phyloP scores from a whole-genome alignment of 352 stramenopile genomes.

The Phytophthora podocarpi region DNA sequence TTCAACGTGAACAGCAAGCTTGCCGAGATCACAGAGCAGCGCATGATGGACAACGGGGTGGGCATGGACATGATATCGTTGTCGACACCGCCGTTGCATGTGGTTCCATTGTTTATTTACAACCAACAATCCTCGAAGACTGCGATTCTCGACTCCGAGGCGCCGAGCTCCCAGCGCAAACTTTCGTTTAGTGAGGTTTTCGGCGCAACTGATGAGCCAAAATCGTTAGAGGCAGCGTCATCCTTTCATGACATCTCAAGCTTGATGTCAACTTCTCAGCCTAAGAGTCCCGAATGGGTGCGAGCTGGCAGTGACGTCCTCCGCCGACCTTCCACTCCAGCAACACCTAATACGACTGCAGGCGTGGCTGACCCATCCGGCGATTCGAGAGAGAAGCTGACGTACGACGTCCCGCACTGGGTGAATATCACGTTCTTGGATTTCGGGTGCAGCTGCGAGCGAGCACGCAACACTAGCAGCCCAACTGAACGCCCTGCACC shows the following conservation, averaged over 20 bases:
- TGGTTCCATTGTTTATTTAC: conserved; percentile 98
- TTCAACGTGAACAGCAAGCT: conserved; percentile 95
- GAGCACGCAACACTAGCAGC: conserved; percentile 3
- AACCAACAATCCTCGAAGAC: conserved; percentile 6
- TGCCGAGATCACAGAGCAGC: conserved; percentile 96
- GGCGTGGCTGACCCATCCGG: not conserved
- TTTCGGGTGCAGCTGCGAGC: conserved; percentile 66
- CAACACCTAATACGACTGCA: not conserved
- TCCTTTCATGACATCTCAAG: conserved; percentile 16
- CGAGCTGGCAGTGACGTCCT: conserved; percentile 20
- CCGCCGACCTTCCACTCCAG: conserved; percentile 10
- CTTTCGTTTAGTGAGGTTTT: conserved; percentile 25
- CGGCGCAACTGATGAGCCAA: conserved; percentile 16
- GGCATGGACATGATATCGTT: conserved; percentile 98
- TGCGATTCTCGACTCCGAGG: not conserved
- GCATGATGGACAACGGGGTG: conserved; percentile 99
- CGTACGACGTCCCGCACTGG: conserved; percentile 96
- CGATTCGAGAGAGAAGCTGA: conserved; percentile 12
- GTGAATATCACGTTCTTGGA: conserved; percentile 91
- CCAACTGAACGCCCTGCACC: not conserved
- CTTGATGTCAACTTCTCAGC: conserved; percentile 23
- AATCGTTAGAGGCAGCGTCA: conserved; percentile 21
- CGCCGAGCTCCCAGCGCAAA: conserved; percentile 17
- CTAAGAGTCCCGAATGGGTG: conserved; percentile 30
- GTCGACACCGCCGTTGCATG: conserved; percentile 94